Evolutionary conservation across 1,284 basidiomycete genomes (phyloP), one percentile per base, ranked within the genome.

Genomic region (Moniliophthora roreri): DNA sequence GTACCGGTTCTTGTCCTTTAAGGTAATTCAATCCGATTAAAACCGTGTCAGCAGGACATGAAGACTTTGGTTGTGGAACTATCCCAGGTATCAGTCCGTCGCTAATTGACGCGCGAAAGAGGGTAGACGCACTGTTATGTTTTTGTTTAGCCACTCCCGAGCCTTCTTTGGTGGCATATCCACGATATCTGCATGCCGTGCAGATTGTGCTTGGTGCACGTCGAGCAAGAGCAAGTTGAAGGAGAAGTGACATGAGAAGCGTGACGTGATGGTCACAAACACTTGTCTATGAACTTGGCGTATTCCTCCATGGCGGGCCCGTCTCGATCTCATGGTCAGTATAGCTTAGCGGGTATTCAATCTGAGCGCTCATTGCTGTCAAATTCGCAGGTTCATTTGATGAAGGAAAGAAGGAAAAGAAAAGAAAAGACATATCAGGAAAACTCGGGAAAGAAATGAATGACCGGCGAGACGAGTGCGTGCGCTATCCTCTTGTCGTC

Each of bases 1-100:
- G 69, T 2, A 96, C 85, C 35, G 91, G 87, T 0, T 82, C 74
- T 64, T 94, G 88, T 58, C 84, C 87, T 69, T 97, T 97, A 49
- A 92, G 76, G 63, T 93, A 93, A 56, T 88, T 87, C 6, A 94
- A 68, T 2, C 93, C 93, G 8, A 76, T 75, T 35, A 98, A 72
- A 2, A 90, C 71, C 5, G 91, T 92, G 53, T 89, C 85, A 21
- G 84, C 69, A 28, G 77, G 65, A 68, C 88, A 90, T n/a, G 83
- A 81, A 6, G 86, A 89, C 47, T 63, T 52, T 15, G 53, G 53
- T 36, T 18, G 23, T 28, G 37, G 16, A 16, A 18, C 47, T 21
- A 20, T 6, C 11, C 13, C 15, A 13, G 23, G 4, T 40, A 21
- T 40, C 3, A 21, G 26, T 21, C 4, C 23, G 20, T n/a, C 23